phyloP scores from a whole-genome alignment of 2,329 filamentous ascomycete species.

The Epichloe elymi region DNA sequence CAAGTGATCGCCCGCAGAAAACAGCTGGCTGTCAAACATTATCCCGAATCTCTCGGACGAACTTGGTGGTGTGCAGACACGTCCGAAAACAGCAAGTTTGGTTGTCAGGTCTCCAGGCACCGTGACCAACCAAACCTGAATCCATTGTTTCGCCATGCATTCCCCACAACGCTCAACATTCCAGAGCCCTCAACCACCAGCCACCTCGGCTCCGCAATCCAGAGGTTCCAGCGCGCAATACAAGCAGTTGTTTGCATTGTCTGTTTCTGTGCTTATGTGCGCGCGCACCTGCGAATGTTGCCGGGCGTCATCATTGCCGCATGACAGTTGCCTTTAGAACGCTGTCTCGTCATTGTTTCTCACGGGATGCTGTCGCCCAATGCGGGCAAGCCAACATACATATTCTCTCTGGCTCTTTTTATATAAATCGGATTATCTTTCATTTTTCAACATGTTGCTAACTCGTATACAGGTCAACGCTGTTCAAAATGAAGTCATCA shows the following conservation, averaged over 20 bases:
- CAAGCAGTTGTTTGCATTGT: background rate
- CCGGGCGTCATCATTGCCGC: background rate
- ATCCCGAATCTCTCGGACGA: background rate
- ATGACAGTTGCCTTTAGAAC: background rate
- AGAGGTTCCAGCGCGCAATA: background rate
- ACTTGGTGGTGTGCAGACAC: background rate
- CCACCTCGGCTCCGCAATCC: conserved; percentile 1
- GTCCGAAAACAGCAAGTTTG: background rate
- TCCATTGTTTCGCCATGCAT: background rate
- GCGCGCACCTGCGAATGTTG: background rate
- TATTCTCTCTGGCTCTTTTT: background rate
- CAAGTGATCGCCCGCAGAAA: no score
- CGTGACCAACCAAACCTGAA: background rate
- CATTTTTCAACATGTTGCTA: background rate
- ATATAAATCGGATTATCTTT: background rate
- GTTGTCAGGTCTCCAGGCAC: background rate
- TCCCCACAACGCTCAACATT: background rate
- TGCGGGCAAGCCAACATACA: background rate
- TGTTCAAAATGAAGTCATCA: conserved; percentile 33
- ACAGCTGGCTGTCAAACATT: background rate
- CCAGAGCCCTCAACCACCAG: background rate
- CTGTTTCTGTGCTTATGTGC: background rate
- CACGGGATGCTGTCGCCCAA: background rate
- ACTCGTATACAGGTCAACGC: background rate
- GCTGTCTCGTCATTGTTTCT: background rate